Conservation (phyloP, 2,329 filamentous ascomycete species). For the Trichoderma endophyticum region DNA sequence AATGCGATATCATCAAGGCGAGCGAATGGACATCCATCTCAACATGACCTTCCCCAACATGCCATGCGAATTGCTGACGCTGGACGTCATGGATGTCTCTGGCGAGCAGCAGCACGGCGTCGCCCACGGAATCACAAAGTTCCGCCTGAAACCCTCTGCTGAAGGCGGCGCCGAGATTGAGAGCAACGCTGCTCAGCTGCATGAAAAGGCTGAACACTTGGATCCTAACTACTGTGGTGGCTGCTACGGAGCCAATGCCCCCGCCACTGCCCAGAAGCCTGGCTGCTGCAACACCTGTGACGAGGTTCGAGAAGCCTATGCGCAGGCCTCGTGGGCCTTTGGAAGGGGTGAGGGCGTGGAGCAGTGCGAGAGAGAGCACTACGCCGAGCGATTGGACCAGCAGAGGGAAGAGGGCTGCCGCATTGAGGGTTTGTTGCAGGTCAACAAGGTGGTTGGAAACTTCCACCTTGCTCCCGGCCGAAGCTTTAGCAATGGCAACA, state of each 20-base stretch:
- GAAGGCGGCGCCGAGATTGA: constrained; percentile 78
- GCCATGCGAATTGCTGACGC: constrained; percentile 90
- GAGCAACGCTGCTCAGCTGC: constrained; percentile 60
- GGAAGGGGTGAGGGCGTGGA: constrained; percentile 88
- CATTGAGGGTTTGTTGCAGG: constrained; percentile 84
- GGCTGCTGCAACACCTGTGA: constrained; percentile 97
- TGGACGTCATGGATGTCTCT: constrained; percentile 99
- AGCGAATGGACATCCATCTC: constrained; percentile 98
- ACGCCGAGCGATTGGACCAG: constrained; percentile 79
- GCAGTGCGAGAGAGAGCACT: constrained; percentile 94
- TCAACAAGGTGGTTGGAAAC: constrained; percentile 98
- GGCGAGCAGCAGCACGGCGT: constrained; percentile 95
- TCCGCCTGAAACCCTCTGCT: constrained; percentile 67
- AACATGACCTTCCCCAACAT: constrained; percentile 94
- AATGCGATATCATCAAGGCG: constrained; percentile 52
- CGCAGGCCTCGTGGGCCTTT: constrained; percentile 86
- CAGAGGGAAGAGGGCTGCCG: constrained; percentile 92
- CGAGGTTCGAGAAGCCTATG: constrained; percentile 94
- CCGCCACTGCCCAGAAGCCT: constrained; percentile 67
- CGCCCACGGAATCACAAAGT: constrained; percentile 87
- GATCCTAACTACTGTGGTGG: constrained; percentile 89
- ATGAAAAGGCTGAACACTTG: constrained; percentile 71
- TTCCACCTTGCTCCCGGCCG: constrained; percentile 97
- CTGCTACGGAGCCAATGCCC: constrained; percentile 82
- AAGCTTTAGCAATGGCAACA: constrained; percentile 92